These are phyloP conservation scores for Lactarius sp. DNA, from an alignment of 768 basidiomycete genomes.

Conservation along the genomic window DNA sequence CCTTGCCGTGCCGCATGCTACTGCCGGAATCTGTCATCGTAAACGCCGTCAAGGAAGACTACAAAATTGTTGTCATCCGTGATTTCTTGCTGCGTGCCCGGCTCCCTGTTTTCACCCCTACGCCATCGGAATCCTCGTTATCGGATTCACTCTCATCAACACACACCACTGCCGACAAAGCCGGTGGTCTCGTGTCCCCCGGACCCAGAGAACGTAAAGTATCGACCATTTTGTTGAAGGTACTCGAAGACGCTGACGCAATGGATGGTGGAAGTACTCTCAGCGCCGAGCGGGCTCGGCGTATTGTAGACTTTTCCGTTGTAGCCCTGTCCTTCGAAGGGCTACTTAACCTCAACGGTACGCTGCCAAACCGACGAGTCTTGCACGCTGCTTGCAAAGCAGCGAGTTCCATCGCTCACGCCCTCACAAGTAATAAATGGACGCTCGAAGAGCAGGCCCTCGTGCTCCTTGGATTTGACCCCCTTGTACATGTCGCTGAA, in stretches of 20 bases:
- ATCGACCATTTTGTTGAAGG: constrained; percentile 58
- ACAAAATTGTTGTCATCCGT: constrained; percentile 52
- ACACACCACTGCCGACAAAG: background rate
- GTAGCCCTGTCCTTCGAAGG: constrained; percentile 66
- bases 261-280: constrained; percentile 35
- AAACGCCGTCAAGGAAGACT: constrained; percentile 54
- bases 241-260: constrained; percentile 49
- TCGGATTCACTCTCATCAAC: background rate
- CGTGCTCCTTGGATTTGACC: constrained; percentile 62
- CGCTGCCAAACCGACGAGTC: constrained; percentile 52
- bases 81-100: constrained; percentile 65
- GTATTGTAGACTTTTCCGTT: constrained; percentile 64
- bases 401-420: constrained; percentile 36
- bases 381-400: constrained; percentile 59
- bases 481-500: constrained; percentile 46
- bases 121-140: constrained; percentile 12
- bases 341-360: constrained; percentile 60
- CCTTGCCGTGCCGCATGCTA: constrained; percentile 44
- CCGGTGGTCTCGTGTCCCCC: constrained; percentile 42
- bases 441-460: constrained; percentile 56
- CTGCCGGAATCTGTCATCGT: constrained; percentile 70
- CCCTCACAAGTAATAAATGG: constrained; percentile 47
- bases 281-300: constrained; percentile 60
- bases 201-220: constrained; percentile 56
- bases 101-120: constrained; percentile 42